Percentiles rank a stretch among this genome's conserved stretches.
Evolutionary conservation across 768 basidiomycete species (phyloP).

Genomic region (Russula lepida): DNA sequence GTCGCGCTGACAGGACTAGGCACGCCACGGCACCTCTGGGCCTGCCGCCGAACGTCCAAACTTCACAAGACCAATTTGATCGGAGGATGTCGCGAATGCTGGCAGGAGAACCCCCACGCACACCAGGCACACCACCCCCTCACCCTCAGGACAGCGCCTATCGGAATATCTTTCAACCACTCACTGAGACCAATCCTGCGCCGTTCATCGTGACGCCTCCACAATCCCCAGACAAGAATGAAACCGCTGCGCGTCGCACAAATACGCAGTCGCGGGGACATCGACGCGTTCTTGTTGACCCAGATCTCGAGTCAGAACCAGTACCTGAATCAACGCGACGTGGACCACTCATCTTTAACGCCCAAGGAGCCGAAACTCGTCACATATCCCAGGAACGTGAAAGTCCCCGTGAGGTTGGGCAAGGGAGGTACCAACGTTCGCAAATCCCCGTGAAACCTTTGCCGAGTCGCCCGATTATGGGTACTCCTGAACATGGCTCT

Average conservation of each 20-base stretch:
- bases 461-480: not conserved
- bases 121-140: not conserved
- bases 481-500: not conserved
- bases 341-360: not conserved
- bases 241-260: slow-evolving; percentile 1
- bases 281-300: not conserved
- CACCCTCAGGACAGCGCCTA: not conserved
- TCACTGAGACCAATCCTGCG: not conserved
- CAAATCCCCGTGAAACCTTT: not conserved
- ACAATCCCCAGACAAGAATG: slow-evolving; percentile 2
- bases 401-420: not conserved
- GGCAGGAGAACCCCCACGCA: not conserved
- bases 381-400: not conserved
- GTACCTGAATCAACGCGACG: not conserved
- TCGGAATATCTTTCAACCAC: not conserved
- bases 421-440: not conserved
- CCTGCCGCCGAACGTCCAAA: not conserved
- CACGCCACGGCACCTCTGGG: not conserved
- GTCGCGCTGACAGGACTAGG: not conserved
- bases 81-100: not conserved
- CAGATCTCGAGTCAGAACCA: not conserved
- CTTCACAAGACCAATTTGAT: not conserved
- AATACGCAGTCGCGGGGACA: not conserved
- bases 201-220: slow-evolving; percentile 7
- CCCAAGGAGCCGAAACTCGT: not conserved